Evolutionary conservation across 768 basidiomycete genomes (phyloP).

Genomic region (Crepidotus variabilis): DNA sequence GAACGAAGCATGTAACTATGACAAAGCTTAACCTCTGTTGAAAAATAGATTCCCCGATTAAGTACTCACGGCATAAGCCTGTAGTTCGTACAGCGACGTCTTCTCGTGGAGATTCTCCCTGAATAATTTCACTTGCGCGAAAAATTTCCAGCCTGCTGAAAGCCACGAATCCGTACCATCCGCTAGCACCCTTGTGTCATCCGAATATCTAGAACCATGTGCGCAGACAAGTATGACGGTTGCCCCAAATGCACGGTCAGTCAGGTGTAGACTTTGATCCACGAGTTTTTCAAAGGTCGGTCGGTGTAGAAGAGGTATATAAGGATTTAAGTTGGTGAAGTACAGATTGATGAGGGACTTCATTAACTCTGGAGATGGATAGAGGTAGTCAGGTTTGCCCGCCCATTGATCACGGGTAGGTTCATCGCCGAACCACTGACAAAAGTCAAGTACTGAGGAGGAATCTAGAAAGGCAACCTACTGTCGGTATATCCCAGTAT

Average conservation of each 20-base stretch:
- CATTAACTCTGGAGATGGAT: background rate
- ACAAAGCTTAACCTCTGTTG: conserved; percentile 18
- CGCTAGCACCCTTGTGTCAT: conserved; percentile 47
- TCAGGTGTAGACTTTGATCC: conserved; percentile 38
- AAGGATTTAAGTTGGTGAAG: conserved; percentile 47
- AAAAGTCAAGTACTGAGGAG: background rate
- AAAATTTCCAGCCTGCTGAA: conserved; percentile 53
- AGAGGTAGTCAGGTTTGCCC: background rate
- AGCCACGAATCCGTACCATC: conserved; percentile 27
- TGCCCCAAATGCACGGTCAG: conserved; percentile 44
- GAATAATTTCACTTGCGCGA: conserved; percentile 53
- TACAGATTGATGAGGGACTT: conserved; percentile 42
- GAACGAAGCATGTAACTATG: conserved; percentile 47
- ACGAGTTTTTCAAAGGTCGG: conserved; percentile 53
- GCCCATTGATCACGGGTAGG: background rate
- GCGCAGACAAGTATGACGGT: conserved; percentile 65
- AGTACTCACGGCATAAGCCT: conserved; percentile 45
- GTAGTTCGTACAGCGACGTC: conserved; percentile 66
- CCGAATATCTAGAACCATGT: conserved; percentile 45
- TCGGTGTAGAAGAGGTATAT: conserved; percentile 61
- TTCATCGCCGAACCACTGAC: background rate
- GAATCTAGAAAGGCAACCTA: conserved; percentile 18
- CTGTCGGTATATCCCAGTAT: conserved; percentile 44
- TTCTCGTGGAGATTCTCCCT: conserved; percentile 51
- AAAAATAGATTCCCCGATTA: background rate